Conservation (phyloP, 768 basidiomycete species). For the Hygrocybe punicea region DNA sequence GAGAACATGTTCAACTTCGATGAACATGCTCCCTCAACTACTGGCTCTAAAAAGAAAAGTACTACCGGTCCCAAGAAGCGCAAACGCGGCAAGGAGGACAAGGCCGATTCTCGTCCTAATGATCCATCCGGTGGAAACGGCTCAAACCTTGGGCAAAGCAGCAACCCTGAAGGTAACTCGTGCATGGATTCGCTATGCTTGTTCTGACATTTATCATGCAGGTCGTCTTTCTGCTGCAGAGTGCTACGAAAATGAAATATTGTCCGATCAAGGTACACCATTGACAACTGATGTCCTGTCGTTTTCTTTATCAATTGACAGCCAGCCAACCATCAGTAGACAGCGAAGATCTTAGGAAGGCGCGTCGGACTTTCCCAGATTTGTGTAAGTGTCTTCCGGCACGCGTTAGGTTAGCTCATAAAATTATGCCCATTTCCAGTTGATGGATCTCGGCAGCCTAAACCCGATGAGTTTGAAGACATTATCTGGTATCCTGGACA, state of each 20-base stretch:
- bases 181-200: background rate
- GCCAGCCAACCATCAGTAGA: too few relatives aligned
- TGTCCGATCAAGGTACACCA: too few relatives aligned
- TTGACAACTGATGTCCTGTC: too few relatives aligned
- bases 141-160: background rate
- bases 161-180: background rate
- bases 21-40: background rate
- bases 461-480: background rate
- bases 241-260: too few relatives aligned
- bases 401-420: background rate
- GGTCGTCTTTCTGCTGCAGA: too few relatives aligned
- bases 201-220: too few relatives aligned
- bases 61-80: background rate
- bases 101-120: background rate
- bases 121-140: too few relatives aligned
- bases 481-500: slow-evolving; percentile 2
- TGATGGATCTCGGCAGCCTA: background rate
- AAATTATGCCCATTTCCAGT: background rate
- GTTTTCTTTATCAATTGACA: too few relatives aligned
- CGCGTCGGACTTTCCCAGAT: background rate
- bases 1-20: background rate
- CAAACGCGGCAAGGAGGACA: background rate
- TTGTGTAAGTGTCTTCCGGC: background rate
- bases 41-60: background rate
- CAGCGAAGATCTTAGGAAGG: too few relatives aligned